A percentile compares a stretch with the other conserved stretches of the same genome.
Conservation (phyloP, 2,329 filamentous ascomycete species). For the Neoscytalidium dimidiatum region DNA sequence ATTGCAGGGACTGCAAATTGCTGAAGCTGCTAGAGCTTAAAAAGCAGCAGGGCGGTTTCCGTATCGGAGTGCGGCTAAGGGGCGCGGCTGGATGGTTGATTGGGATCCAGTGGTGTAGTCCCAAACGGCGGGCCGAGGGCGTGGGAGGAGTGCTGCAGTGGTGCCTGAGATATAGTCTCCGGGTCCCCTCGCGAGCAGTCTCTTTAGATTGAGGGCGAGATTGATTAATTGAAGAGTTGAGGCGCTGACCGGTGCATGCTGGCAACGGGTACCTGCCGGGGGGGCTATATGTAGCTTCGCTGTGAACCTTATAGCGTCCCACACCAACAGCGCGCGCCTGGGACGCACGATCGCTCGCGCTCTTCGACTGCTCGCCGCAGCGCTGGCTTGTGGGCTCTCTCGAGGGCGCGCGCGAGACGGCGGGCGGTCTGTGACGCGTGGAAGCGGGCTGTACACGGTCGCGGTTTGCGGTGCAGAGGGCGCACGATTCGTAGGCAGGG, state of each 20-base stretch:
- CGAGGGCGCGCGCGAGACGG: too few relatives aligned
- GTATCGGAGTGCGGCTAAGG: not conserved
- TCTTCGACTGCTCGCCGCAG: not conserved
- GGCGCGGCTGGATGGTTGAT: not conserved
- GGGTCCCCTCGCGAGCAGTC: not conserved
- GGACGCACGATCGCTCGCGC: not conserved
- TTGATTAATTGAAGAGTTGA: not conserved
- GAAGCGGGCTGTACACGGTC: not conserved
- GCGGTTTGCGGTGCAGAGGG: not conserved
- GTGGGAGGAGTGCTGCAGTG: not conserved
- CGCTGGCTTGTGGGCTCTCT: not conserved
- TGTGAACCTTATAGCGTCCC: not conserved
- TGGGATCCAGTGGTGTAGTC: not conserved
- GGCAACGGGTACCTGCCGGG: not conserved
- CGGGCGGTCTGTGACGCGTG: not conserved
- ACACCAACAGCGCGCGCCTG: not conserved
- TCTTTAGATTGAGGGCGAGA: not conserved
- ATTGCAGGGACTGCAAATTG: not conserved
- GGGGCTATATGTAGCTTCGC: constrained; percentile 5
- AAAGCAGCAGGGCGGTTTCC: not conserved
- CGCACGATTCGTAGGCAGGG: not conserved
- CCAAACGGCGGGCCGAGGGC: not conserved
- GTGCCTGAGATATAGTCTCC: not conserved
- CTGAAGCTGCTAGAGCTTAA: not conserved
- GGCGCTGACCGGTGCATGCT: not conserved